Evolutionary conservation across 2,329 filamentous ascomycete genomes (phyloP), one percentile per base, ranked within the genome.

Genomic region (Phialophora chinensis): DNA sequence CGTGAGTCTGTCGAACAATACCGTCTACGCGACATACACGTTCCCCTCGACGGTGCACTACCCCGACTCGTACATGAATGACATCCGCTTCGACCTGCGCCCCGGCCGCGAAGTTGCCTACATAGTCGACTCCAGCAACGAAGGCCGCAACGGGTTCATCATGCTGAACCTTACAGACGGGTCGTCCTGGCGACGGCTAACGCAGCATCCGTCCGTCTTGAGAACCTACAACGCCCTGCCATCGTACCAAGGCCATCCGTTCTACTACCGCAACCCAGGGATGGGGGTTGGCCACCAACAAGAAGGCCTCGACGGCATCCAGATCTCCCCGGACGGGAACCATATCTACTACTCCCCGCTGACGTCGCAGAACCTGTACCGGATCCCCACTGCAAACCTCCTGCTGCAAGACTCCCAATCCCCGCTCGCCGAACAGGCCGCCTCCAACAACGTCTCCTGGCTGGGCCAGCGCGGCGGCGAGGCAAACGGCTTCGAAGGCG

Each of bases 61-160:
- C 66, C 80, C 80, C 1, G 80, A 82, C 69, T 79, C 76, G 31
- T 84, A 81, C 72, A 77, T 83, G 70, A 82, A 82, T 66, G 81
- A 83, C 65, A 63, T 83, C 1, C 79, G 81, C 29, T 82, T 83
- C 72, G 80, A 83, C 69, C 74, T 83, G 38, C 76, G 79, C n/a
- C 54, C 77, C 6, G 79, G 79, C 10, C 63, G 75, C 23, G 79
- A 81, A 11, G 77, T 83, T 29, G 81, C 79, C 4, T 83, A 82
- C 68, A 77, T 83, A 2, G 77, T 81, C 27, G 81, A 83, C 73
- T 79, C 75, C 69, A 79, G 76, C 61, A 81, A 79, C 65, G 81
- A 83, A 73, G 80, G 79, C 27, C 77, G 81, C 20, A 79, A 75
- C 2, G 80, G 79, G 6, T 81, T 83, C 72, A 82, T 83, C 63